phyloP scores from a whole-genome alignment of 257 asterid genomes.

The Leptodermis oblonga region DNA sequence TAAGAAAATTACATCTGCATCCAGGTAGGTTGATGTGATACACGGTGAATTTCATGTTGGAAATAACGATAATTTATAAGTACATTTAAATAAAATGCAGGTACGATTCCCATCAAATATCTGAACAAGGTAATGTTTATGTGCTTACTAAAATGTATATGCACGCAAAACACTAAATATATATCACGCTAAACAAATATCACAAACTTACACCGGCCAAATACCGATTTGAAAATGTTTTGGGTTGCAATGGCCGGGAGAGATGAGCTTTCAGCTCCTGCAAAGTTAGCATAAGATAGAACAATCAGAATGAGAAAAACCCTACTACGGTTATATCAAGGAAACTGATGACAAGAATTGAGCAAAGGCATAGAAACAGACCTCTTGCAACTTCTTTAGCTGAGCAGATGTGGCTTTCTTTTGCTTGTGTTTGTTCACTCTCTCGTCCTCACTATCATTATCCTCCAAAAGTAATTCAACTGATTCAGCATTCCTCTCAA shows the following conservation, averaged over 20 bases:
- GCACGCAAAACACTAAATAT: not conserved
- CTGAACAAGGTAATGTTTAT: not conserved
- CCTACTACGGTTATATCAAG: not conserved
- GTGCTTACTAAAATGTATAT: not conserved
- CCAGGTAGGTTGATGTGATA: not conserved
- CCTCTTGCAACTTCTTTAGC: constrained; percentile 75
- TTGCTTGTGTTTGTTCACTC: constrained; percentile 56
- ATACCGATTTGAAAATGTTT: constrained; percentile 73
- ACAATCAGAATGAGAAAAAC: not conserved
- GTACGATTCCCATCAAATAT: not conserved
- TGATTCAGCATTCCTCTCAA: constrained; percentile 76
- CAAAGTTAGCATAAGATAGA: constrained; percentile 21
- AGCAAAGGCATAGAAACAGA: constrained; percentile 18
- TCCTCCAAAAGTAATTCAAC: constrained; percentile 75
- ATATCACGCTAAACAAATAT: not conserved
- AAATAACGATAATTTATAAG: not conserved
- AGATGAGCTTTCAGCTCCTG: constrained; percentile 78
- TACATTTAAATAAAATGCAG: not conserved
- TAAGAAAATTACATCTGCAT: not conserved
- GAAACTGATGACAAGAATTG: not conserved
- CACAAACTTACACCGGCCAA: constrained; percentile 74
- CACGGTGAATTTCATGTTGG: not conserved
- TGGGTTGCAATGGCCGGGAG: constrained; percentile 79
- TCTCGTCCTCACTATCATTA: constrained; percentile 85
- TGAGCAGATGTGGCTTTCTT: constrained; percentile 63